Evolutionary conservation across 2,329 filamentous ascomycete genomes (phyloP).

Genomic region (Apiospora marii): DNA sequence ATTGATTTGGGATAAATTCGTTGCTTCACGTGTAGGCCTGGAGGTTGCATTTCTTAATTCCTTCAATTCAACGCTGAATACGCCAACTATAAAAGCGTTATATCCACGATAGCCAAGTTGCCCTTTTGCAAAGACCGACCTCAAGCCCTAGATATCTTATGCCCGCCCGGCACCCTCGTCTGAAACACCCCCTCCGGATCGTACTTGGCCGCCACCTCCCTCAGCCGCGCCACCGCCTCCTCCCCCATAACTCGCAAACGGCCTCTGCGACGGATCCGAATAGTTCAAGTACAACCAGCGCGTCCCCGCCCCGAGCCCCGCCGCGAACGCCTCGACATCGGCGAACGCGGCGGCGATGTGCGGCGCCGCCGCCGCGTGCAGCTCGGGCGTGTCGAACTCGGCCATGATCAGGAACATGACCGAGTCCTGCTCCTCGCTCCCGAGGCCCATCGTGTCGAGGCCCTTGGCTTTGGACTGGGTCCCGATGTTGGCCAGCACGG

Average conservation of each 20-base stretch:
- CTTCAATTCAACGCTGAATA: too few species aligned
- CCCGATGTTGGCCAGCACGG: background rate
- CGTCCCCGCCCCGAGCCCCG: constrained; percentile 26
- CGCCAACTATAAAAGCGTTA: too few species aligned
- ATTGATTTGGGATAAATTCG: too few species aligned
- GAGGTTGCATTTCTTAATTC: too few species aligned
- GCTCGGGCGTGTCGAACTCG: background rate
- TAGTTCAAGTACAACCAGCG: constrained; percentile 49
- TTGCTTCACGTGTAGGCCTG: too few species aligned
- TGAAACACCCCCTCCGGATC: constrained; percentile 45
- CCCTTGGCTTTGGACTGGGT: background rate
- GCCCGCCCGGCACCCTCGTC: background rate
- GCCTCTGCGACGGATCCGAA: constrained; percentile 41
- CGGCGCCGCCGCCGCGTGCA: background rate
- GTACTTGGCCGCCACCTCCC: constrained; percentile 44
- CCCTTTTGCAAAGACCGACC: too few species aligned
- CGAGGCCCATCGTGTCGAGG: background rate
- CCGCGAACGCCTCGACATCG: background rate
- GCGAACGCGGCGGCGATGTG: background rate
- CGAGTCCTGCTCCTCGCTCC: background rate
- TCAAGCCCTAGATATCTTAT: background rate
- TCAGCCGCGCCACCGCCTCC: constrained; percentile 41
- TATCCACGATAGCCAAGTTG: too few species aligned
- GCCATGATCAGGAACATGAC: constrained; percentile 12
- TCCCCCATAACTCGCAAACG: constrained; percentile 44